Evolutionary conservation across 495 filamentous ascomycete genomes (phyloP), one percentile per base, ranked within the genome.

Genomic region (Trypethelium eluteriae): DNA sequence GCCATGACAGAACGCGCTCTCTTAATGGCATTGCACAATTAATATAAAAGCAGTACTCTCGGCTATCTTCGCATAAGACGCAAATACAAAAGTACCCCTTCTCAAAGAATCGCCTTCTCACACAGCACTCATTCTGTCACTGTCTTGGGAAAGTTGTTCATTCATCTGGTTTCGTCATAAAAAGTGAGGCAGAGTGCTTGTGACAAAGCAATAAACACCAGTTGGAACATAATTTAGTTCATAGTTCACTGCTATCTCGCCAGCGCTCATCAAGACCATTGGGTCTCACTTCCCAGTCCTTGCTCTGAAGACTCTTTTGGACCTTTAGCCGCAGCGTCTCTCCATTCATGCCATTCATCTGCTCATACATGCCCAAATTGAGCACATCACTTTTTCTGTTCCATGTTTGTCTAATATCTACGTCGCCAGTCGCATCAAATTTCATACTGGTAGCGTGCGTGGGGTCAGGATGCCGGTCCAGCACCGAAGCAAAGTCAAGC

Each of bases 401-500:
- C 53, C 53, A 59, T 14, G 53, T 59, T 5, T 59, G 53, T 14
- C 14, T 59, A 6, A 59, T 32, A 36, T 59, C 53, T 32, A 59
- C 53, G 6, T 18, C 53, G 10, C 53, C 53, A 3, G 53, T 59
- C 10, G 53, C 53, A 59, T 59, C 53, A 11, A 34, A 36, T 18
- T 36, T 59, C 25, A 59, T 35, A 4, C 53, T 32, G 36, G 10
- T 34, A 59, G 53, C 32, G 36, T 59, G 53, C 9, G 38, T 14
- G 4, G 74, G 76, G 59, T 78, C 76, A 11, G 75, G 75, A 46
- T 74, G 70, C 10, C 18, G 14, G 63, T 78, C 75, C 18, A 81
- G 74, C 32, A 74, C 79, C 0, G 79, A 81, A 6, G 77, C 78
- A 70, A 87, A 81, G 50, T 84, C 82, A 2, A 88, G 73, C 34